Base-by-base conservation (phyloP, 2,329 filamentous ascomycete genomes). In the Bipolaris gigantea region DNA sequence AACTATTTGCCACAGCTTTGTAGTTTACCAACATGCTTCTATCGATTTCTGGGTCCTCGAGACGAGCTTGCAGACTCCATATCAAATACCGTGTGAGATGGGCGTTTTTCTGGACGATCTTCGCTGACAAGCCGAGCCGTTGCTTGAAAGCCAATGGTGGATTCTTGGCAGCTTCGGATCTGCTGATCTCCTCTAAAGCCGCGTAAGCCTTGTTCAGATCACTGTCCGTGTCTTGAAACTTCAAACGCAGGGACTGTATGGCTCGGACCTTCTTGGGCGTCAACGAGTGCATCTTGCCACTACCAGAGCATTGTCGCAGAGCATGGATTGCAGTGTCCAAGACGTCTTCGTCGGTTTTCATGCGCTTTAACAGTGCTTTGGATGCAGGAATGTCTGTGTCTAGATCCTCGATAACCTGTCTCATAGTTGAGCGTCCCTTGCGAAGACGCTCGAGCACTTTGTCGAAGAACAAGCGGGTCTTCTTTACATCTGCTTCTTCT, bases 41-140 rank as follows among this genome's bases (percentile, higher is more conserved):
- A 6, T 56, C 57, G 4, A 60, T 52, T 6, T 57, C 53, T 4
- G 55, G 53, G 27, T 64, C 61, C 16, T 71, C 67, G 5, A 69
- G 59, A n/a, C 64, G 64, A 15, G 62, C 61, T 34, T 70, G 69
- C 15, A 70, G 48, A 43, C 65, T 63, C 59, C 65, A 71, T 4
- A 66, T 61, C 13, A 70, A 57, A 49, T 62, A 63, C 9, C 69
- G 65, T 15, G 67, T 65, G 16, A 72, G 48, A 10, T 65, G 63
- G n/a, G 61, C 49, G 21, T 65, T 70, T 54, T 69, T 70, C 16
- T 68, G 58, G 11, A 66, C 40, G 4, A 70, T 55, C 16, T 60
- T 61, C 9, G 62, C 59, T 4, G 65, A 66, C 15, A 60, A 53
- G n/a, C 53, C 55, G 2, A 73, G 53, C 21, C 68, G 62, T 21